phyloP scores from a whole-genome alignment of 805 yeast genomes.

The Candida verbasci region DNA sequence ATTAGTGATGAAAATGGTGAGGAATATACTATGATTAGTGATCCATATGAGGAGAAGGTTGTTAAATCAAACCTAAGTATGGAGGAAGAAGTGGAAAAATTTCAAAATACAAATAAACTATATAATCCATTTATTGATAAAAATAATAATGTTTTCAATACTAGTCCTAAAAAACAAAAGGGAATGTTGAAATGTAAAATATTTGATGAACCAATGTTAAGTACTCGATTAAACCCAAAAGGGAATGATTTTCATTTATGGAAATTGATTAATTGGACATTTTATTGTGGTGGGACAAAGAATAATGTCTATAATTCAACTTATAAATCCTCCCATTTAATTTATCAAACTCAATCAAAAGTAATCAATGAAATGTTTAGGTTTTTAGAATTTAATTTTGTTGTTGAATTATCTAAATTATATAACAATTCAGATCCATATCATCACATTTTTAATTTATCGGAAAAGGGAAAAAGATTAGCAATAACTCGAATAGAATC shows the following conservation, averaged over 20 bases:
- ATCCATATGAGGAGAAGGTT: neutral
- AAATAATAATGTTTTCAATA: neutral
- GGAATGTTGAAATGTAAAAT: conserved; percentile 9
- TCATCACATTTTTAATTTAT: neutral
- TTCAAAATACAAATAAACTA: conserved; percentile 6
- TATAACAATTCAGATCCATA: conserved; percentile 4
- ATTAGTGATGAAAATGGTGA: conserved; percentile 1
- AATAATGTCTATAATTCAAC: conserved; percentile 17
- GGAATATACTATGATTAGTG: conserved; percentile 3
- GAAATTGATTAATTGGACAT: conserved; percentile 32
- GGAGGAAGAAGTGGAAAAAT: conserved; percentile 18
- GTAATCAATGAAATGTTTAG: conserved; percentile 17
- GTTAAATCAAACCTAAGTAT: conserved; percentile 4
- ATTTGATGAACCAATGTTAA: conserved; percentile 29
- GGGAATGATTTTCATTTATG: conserved; percentile 21
- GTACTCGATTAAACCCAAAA: conserved; percentile 19
- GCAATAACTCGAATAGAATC: conserved; percentile 1
- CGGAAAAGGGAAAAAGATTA: neutral
- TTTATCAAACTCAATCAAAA: conserved; percentile 20
- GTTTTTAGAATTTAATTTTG: conserved; percentile 15
- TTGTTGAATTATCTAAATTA: conserved; percentile 4
- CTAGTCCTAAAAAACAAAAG: neutral
- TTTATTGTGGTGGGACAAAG: conserved; percentile 29
- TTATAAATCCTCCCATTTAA: conserved; percentile 16
- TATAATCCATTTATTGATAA: neutral